Evolutionary conservation across 331 rosid genomes (phyloP).

Genomic region (Cydonia oblonga): DNA sequence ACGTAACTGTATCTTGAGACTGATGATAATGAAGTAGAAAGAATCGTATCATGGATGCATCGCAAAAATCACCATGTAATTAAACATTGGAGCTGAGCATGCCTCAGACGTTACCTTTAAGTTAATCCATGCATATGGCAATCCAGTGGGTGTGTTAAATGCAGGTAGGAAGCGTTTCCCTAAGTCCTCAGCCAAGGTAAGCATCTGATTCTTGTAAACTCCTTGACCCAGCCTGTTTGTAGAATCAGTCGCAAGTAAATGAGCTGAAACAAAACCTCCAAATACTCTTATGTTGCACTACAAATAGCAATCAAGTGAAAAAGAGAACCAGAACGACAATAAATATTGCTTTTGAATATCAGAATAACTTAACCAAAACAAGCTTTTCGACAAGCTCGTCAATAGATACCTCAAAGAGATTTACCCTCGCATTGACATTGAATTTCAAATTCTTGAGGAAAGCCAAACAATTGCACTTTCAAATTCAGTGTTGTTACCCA

Average conservation of each 20-base stretch:
- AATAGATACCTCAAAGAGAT: slow-evolving; percentile 81
- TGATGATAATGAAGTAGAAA: not conserved
- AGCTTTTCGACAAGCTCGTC: not conserved
- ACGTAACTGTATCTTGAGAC: not conserved
- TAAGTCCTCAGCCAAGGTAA: slow-evolving; percentile 74
- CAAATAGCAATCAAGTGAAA: slow-evolving; percentile 33
- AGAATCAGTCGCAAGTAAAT: slow-evolving; percentile 85
- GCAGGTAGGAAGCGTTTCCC: slow-evolving; percentile 84
- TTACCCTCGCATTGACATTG: slow-evolving; percentile 76
- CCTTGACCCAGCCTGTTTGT: slow-evolving; percentile 49
- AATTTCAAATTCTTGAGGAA: slow-evolving; percentile 63
- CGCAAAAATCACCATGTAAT: not conserved
- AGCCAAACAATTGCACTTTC: slow-evolving; percentile 76
- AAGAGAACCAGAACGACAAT: slow-evolving; percentile 3
- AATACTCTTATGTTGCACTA: slow-evolving; percentile 97
- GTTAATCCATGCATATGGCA: slow-evolving; percentile 97
- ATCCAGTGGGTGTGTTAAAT: slow-evolving; percentile 80
- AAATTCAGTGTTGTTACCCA: slow-evolving; percentile 86
- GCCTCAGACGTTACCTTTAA: slow-evolving; percentile 49
- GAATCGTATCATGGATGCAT: not conserved
- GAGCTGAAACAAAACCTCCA: slow-evolving; percentile 97
- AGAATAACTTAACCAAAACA: slow-evolving; percentile 3
- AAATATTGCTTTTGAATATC: slow-evolving; percentile 6
- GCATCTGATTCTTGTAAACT: slow-evolving; percentile 59
- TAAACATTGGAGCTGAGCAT: not conserved